These are phyloP conservation scores for Gracilaria gracilis DNA, from an alignment of 23 red algal species.

Conservation along the genomic window DNA sequence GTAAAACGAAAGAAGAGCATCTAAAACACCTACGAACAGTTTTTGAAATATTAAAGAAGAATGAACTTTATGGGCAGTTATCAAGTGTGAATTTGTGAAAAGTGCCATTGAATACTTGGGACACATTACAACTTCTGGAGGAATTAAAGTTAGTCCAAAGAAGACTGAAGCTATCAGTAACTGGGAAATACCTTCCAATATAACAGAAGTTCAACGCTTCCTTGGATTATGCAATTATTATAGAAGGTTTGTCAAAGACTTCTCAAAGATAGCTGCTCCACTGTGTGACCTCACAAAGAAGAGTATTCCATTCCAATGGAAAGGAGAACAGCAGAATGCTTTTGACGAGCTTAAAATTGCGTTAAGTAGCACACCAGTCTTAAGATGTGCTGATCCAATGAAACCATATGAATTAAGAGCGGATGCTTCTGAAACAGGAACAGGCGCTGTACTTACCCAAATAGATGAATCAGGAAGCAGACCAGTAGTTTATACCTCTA, in stretches of 20 bases:
- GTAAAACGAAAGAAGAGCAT: constrained; percentile 48
- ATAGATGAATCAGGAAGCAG: constrained; percentile 39
- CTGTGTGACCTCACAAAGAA: constrained; percentile 40
- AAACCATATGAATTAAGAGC: constrained; percentile 27
- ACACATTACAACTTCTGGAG: constrained; percentile 24
- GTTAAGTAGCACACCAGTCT: constrained; percentile 21
- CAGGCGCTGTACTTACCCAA: constrained; percentile 34
- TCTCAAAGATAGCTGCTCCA: constrained; percentile 7
- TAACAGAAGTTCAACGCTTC: constrained; percentile 38
- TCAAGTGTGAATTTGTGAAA: constrained; percentile 30
- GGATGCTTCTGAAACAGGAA: constrained; percentile 27
- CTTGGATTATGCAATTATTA: constrained; percentile 59
- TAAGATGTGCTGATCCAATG: constrained; percentile 13
- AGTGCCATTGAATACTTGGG: constrained; percentile 46
- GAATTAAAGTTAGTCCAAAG: constrained; percentile 21
- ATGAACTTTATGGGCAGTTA: constrained; percentile 28
- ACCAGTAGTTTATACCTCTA: constrained; percentile 49
- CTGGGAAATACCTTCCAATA: constrained; percentile 1
- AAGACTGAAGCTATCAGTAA: constrained; percentile 48
- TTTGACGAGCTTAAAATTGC: constrained; percentile 8
- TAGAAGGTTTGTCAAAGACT: constrained; percentile 50
- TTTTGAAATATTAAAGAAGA: constrained; percentile 35
- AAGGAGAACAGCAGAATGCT: neutral
- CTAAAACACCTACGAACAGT: constrained; percentile 20
- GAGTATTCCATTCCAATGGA: neutral